Percentiles rank a stretch among this genome's conserved stretches.
Evolutionary conservation across 805 yeast species (phyloP).

Genomic region (Wickerhamomyces rabaulensis): DNA sequence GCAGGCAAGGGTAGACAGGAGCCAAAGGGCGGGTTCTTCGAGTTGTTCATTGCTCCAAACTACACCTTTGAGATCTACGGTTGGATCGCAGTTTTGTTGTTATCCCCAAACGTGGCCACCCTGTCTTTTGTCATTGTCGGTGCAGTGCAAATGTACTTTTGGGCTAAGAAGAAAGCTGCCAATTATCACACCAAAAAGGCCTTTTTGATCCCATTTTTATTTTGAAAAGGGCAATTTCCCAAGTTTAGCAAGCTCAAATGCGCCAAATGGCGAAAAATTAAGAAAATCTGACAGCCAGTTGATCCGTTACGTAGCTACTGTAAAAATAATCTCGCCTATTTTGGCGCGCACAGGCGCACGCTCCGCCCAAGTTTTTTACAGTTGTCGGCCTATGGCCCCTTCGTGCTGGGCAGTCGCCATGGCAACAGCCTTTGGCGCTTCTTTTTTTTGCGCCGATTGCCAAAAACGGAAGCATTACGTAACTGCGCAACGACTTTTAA

Average conservation of each 20-base stretch:
- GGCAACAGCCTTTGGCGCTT: neutral
- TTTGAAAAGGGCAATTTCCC: slow-evolving; percentile 14
- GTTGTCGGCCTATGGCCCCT: no score
- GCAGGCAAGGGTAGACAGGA: slow-evolving; percentile 32
- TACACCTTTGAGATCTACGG: slow-evolving; percentile 80
- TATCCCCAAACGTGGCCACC: slow-evolving; percentile 75
- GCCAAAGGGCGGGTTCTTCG: slow-evolving; percentile 79
- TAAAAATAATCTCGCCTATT: no score
- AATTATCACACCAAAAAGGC: slow-evolving; percentile 73
- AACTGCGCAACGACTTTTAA: neutral
- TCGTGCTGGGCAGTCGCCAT: neutral
- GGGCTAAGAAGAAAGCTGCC: slow-evolving; percentile 87
- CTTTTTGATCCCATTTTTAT: slow-evolving; percentile 71
- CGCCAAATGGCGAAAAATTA: neutral
- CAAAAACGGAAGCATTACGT: neutral
- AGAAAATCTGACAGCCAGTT: neutral
- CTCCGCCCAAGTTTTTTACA: no score
- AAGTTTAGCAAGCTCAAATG: neutral
- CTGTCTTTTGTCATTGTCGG: slow-evolving; percentile 68
- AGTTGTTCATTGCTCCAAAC: slow-evolving; percentile 84
- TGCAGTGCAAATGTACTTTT: slow-evolving; percentile 76
- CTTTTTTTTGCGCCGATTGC: neutral
- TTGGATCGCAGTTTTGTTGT: slow-evolving; percentile 67
- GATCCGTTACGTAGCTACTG: no score
- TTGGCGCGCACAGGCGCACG: no score